Conservation (phyloP, 2,329 filamentous ascomycete genomes). For the Calonectria honghensis region DNA sequence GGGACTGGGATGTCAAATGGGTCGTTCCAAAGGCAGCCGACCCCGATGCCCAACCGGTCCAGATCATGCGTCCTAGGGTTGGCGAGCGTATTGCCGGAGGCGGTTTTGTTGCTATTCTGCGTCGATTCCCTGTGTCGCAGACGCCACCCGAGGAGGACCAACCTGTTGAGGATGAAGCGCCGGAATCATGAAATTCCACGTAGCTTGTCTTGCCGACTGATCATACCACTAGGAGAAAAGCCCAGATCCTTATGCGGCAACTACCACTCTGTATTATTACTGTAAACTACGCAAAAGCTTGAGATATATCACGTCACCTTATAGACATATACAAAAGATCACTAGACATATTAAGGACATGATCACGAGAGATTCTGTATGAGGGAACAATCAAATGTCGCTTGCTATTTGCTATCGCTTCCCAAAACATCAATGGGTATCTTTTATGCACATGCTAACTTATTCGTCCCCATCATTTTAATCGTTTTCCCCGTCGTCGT, state of each 20-base stretch:
- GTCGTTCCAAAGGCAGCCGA: slow-evolving; percentile 59
- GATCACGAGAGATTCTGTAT: slow-evolving; percentile 18
- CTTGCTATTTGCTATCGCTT: slow-evolving; percentile 57
- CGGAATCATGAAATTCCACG: neutral
- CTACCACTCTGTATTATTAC: neutral
- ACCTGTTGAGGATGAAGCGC: slow-evolving; percentile 3
- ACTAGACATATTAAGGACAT: neutral
- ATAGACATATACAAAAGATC: neutral
- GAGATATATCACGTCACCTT: slow-evolving; percentile 4
- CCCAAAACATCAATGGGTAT: slow-evolving; percentile 57
- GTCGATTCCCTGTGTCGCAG: slow-evolving; percentile 56
- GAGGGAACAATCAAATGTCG: slow-evolving; percentile 53
- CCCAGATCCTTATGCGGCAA: neutral
- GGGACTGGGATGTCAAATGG: slow-evolving; percentile 78
- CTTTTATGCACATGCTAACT: slow-evolving; percentile 57
- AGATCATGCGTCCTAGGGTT: slow-evolving; percentile 65
- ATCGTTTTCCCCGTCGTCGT: slow-evolving; percentile 49
- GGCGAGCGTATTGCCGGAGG: slow-evolving; percentile 63
- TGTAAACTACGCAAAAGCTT: slow-evolving; percentile 8
- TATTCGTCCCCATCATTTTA: slow-evolving; percentile 47
- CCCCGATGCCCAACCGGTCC: slow-evolving; percentile 54
- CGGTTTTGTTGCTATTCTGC: slow-evolving; percentile 64
- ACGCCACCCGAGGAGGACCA: slow-evolving; percentile 33
- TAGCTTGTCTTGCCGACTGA: neutral
- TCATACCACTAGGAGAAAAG: neutral